Base-by-base conservation (phyloP, 805 yeast genomes). In the Candida khao-thaluensis region DNA sequence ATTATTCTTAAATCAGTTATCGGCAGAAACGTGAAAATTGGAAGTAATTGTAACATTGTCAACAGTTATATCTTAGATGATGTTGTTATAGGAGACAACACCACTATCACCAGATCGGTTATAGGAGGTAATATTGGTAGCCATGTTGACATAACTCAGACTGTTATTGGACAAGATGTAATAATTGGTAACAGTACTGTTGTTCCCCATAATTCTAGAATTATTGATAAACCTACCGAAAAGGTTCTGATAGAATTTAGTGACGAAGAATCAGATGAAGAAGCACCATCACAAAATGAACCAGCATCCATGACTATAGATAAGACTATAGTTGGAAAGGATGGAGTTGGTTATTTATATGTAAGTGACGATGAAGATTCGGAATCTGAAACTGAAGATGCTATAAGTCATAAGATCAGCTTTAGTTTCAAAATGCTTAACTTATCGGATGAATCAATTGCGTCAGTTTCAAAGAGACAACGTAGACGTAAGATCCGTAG, bases 51-150 rank as follows among this genome's bases (percentile, higher is more conserved):
- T 17, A 60, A 48, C 2, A 79, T 93, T 32, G 74, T 67, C 33
- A 81, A 86, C 53, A 81, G 95, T 14, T 90, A 85, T 56, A 76
- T 93, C 32, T 91, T 96, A 95, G 95, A 88, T 51, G 77, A 85
- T 47, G 82, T 86, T 0, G 62, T 66, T 2, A 79, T 93, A 45
- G 86, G 76, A 38, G 91, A 88, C 56, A 72, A 79, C 35, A 70
- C 77, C 17, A 60, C 56, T 1, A 61, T 91, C 10, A 69, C 69
- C 34, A 77, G 79, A 50, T 71, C 93, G 1, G 80, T 91, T 22
- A 71, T 93, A 26, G 96, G 95, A 3, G 70, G 77, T 17, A 60
- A 72, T 47, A 64, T 93, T 40, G 80, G 80, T 11, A 43, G 64
- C 3, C 69, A 71, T 44, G 79, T 78, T 10, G 56, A 50, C 1